Base-by-base conservation (phyloP, 495 filamentous ascomycete species). In the Gamarada debralockiae region DNA sequence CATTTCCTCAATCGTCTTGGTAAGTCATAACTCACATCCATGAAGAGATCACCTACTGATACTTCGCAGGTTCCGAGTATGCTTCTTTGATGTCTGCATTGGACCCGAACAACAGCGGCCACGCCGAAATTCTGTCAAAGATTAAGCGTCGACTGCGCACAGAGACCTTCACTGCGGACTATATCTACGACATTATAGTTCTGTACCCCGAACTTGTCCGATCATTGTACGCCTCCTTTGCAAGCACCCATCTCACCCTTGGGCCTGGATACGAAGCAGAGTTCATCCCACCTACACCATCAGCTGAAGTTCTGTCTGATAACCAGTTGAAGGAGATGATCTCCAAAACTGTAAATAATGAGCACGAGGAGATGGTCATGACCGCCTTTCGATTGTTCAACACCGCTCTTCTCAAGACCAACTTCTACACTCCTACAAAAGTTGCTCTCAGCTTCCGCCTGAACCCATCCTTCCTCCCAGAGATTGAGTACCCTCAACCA, bases 341-440 rank as follows among this genome's bases (percentile, higher is more conserved):
- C 63, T 84, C 86, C 27, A 85, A 83, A 64, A 84, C 84, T 17
- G 87, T 89, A 3, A 77, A 77, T 47, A 97, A 97, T 63, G 93
- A 98, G 73, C 92, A 98, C 70, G 89, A 97, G 61, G 87, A 91
- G 70, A 95, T 96, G 84, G 93, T 98, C 55, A 95, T 97, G 91
- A 87, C 78, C 15, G 87, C 90, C n/a, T 97, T 98, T 81, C 83
- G 89, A 48, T 82, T 92, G 40, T 98, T 98, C 78, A 97, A 97
- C 73, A 79, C 78, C 44, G 79, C 84, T 39, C 82, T 96, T 29
- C 75, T 97, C 58, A 97, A 97, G 80, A 97, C 93, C 55, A 98
- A 98, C 75, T 98, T 96, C 75, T 98, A 95, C 78, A 98, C 93
- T 0, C 93, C 93, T 0, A 98, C 93, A 50, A 98, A 98, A 76